These are phyloP conservation scores for Senecio squalidus DNA, from an alignment of 140 eudicot species.

Conservation along the genomic window DNA sequence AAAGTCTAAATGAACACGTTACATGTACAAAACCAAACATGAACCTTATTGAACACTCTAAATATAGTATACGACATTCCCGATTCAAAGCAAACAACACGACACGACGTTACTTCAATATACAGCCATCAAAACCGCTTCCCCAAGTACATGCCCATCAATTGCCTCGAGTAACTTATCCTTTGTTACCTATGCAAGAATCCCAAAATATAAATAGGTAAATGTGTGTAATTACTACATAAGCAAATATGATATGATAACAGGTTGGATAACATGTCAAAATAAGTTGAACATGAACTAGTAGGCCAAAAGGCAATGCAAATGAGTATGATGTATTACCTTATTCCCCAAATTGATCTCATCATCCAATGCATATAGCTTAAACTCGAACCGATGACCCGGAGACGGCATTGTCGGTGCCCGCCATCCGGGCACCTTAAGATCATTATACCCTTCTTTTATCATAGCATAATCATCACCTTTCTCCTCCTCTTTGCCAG, in stretches of 20 bases:
- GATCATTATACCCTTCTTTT: slow-evolving; percentile 68
- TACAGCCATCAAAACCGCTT: slow-evolving; percentile 44
- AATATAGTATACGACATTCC: slow-evolving; percentile 10
- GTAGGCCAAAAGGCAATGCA: too few species aligned
- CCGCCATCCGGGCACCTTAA: slow-evolving; percentile 78
- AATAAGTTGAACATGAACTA: neutral
- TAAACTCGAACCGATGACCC: slow-evolving; percentile 79
- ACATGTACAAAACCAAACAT: neutral
- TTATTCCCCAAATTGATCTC: slow-evolving; percentile 63
- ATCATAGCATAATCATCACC: slow-evolving; percentile 48
- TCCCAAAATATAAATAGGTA: neutral
- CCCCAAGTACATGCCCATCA: slow-evolving; percentile 73
- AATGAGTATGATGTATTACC: too few species aligned
- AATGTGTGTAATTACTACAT: neutral
- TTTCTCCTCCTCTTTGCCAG: slow-evolving; percentile 50
- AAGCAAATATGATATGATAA: neutral
- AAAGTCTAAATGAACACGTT: neutral
- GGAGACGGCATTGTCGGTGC: slow-evolving; percentile 44
- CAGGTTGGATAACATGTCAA: neutral
- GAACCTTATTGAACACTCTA: neutral
- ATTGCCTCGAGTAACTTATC: slow-evolving; percentile 68
- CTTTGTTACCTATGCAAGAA: slow-evolving; percentile 48
- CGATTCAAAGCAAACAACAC: neutral
- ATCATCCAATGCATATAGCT: slow-evolving; percentile 76
- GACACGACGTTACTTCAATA: neutral